These are phyloP conservation scores for Exidia glandulosa DNA, from an alignment of 768 basidiomycete species.

Conservation along the genomic window DNA sequence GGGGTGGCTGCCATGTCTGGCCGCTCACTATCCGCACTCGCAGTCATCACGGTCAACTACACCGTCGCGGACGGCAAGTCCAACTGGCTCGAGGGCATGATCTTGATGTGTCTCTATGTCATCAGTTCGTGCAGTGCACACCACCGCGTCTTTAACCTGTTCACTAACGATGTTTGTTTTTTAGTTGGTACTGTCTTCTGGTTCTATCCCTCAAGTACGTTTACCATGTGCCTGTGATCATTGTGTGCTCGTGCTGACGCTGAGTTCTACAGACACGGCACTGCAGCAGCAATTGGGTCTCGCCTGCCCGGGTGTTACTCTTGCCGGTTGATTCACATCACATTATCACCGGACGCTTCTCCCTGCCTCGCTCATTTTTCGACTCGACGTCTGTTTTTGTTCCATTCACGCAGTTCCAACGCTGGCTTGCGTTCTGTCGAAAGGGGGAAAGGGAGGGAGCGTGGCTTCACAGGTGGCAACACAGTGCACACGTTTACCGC, in stretches of 20 bases:
- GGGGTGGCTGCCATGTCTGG: slow-evolving; percentile 16
- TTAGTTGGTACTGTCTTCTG: background rate
- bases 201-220: background rate
- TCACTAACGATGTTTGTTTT: background rate
- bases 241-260: background rate
- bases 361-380: too few relatives aligned
- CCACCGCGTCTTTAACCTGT: background rate
- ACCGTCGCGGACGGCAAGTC: slow-evolving; percentile 72
- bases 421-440: too few relatives aligned
- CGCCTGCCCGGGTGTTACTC: background rate
- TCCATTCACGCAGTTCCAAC: too few relatives aligned
- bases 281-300: background rate
- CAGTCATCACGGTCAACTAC: slow-evolving; percentile 76
- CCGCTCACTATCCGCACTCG: slow-evolving; percentile 7
- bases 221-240: background rate
- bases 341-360: too few relatives aligned
- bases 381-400: too few relatives aligned
- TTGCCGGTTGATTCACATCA: too few relatives aligned
- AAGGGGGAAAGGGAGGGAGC: too few relatives aligned
- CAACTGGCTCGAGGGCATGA: slow-evolving; percentile 77
- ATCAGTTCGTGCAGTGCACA: slow-evolving; percentile 46
- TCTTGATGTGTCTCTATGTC: slow-evolving; percentile 65
- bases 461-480: too few relatives aligned
- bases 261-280: background rate
- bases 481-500: too few relatives aligned